Conservation (phyloP, 305 asterid genomes). For the Fraxinus paxiana region DNA sequence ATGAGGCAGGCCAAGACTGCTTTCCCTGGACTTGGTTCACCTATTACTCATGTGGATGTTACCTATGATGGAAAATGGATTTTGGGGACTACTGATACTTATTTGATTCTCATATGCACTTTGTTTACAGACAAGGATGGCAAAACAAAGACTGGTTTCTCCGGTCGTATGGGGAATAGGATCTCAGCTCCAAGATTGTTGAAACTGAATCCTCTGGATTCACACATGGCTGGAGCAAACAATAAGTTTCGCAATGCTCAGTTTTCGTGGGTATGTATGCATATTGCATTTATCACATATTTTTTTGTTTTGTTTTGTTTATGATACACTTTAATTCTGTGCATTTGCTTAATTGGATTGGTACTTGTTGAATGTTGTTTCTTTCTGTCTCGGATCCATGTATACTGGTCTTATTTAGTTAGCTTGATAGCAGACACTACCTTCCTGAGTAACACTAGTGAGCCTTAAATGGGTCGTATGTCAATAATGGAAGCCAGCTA, state of each 20-base stretch:
- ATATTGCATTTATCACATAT: constrained; percentile 19
- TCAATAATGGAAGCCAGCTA: neutral
- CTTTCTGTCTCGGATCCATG: neutral
- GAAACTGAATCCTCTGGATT: constrained; percentile 78
- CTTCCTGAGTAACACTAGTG: neutral
- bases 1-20: constrained; percentile 99
- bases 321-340: neutral
- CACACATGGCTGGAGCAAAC: constrained; percentile 83
- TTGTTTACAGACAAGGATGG: constrained; percentile 87
- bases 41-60: constrained; percentile 94
- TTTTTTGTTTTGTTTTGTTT: constrained; percentile 2
- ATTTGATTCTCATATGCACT: constrained; percentile 80
- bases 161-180: constrained; percentile 91
- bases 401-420: neutral
- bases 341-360: neutral
- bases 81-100: constrained; percentile 85
- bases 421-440: neutral
- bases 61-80: constrained; percentile 97
- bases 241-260: constrained; percentile 84
- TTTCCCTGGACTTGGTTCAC: constrained; percentile 94
- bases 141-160: constrained; percentile 70
- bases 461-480: neutral
- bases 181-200: constrained; percentile 87
- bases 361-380: neutral
- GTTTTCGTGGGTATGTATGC: constrained; percentile 89